Conservation (phyloP, 495 filamentous ascomycete species). For the Aspergillus ostianus region DNA sequence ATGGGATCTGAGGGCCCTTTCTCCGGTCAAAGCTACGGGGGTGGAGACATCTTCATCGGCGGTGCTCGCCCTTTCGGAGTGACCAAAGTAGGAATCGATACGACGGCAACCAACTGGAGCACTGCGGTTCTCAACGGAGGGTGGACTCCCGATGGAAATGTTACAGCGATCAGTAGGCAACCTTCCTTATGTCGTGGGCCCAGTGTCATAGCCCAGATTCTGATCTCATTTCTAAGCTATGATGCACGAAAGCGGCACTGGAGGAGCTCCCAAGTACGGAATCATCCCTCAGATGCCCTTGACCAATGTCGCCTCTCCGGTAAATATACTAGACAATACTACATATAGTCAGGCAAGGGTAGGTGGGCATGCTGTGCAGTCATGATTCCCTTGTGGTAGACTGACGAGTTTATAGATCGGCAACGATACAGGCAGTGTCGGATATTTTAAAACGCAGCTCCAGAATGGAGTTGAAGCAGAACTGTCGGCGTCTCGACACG, state of each 20-base stretch:
- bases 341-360: constrained; percentile 42
- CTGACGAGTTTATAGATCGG: constrained; percentile 26
- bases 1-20: constrained; percentile 37
- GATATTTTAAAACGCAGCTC: constrained; percentile 59
- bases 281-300: constrained; percentile 64
- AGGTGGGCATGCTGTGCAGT: neutral
- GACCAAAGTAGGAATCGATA: constrained; percentile 66
- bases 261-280: constrained; percentile 68
- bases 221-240: constrained; percentile 32
- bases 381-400: too few species aligned
- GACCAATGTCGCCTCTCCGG: constrained; percentile 28
- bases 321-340: constrained; percentile 41
- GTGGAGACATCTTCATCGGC: constrained; percentile 69
- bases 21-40: constrained; percentile 35
- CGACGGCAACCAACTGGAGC: constrained; percentile 53
- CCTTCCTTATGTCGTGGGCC: neutral
- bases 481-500: constrained; percentile 57
- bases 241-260: constrained; percentile 71
- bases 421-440: constrained; percentile 54
- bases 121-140: constrained; percentile 49
- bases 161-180: constrained; percentile 55
- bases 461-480: constrained; percentile 56
- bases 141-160: constrained; percentile 56
- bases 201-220: neutral
- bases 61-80: constrained; percentile 63